A percentile compares a stretch with the other conserved stretches of the same genome.
Evolutionary conservation across 2,329 filamentous ascomycete genomes (phyloP).

Genomic region (Cytospora paraplurivora): DNA sequence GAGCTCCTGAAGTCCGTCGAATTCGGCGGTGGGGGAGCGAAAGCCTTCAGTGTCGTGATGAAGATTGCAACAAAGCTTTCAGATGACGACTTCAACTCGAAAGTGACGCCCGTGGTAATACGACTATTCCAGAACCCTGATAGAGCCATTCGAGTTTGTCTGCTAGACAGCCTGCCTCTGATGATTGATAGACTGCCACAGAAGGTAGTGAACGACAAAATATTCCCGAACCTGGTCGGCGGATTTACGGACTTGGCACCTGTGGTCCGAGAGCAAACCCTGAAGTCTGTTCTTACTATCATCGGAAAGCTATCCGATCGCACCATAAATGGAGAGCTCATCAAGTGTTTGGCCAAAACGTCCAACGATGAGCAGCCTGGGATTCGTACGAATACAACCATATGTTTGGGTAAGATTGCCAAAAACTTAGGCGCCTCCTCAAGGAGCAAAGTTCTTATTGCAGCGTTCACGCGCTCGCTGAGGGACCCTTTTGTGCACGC

Average conservation of each 20-base stretch:
- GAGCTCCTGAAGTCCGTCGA: constrained; percentile 99
- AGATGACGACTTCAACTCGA: constrained; percentile 84
- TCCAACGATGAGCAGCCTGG: constrained; percentile 97
- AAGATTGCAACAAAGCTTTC: constrained; percentile 87
- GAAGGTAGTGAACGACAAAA: constrained; percentile 91
- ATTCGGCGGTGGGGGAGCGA: constrained; percentile 92
- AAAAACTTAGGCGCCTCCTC: constrained; percentile 79
- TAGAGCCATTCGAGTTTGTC: constrained; percentile 84
- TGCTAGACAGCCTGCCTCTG: constrained; percentile 82
- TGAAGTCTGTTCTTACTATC: constrained; percentile 88
- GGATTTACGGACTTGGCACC: constrained; percentile 93
- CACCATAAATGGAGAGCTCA: constrained; percentile 87
- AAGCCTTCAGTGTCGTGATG: constrained; percentile 84
- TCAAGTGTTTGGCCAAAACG: constrained; percentile 90
- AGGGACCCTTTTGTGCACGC: constrained; percentile 95
- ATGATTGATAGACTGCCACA: constrained; percentile 92
- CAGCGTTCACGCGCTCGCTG: constrained; percentile 86
- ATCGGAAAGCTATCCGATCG: constrained; percentile 89
- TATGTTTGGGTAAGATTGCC: constrained; percentile 94
- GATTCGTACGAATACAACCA: constrained; percentile 97
- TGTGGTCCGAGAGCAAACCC: constrained; percentile 89
- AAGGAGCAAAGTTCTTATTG: constrained; percentile 85
- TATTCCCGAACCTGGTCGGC: constrained; percentile 92
- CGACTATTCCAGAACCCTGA: constrained; percentile 90
- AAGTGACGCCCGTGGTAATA: constrained; percentile 82